Conservation (phyloP, 1,139 yeast genomes). For the Scheffersomyces illinoinensis region DNA sequence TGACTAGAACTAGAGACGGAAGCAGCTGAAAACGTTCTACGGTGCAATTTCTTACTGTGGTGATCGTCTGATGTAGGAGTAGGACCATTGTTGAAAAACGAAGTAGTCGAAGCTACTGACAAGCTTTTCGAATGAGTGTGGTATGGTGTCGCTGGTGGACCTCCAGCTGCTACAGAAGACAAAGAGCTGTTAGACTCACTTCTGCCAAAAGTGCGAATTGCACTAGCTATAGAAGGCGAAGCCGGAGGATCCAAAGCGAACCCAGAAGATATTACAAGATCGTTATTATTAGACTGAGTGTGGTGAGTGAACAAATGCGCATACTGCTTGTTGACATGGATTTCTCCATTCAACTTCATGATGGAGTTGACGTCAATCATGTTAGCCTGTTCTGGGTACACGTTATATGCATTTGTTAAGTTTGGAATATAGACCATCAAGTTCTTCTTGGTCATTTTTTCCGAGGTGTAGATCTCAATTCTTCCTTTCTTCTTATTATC, state of each 20-base stretch:
- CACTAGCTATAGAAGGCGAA: conserved; percentile 1
- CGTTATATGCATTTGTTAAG: conserved; percentile 44
- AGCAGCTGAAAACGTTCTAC: conserved; percentile 5
- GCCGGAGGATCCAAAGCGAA: background rate
- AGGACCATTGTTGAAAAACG: conserved; percentile 17
- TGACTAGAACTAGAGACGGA: conserved; percentile 4
- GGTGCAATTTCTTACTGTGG: background rate
- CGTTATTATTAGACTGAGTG: background rate
- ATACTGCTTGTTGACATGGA: conserved; percentile 44
- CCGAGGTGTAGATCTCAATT: conserved; percentile 50
- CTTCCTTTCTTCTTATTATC: conserved; percentile 42
- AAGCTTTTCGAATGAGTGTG: conserved; percentile 5
- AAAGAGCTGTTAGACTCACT: conserved; percentile 10
- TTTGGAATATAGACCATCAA: conserved; percentile 47
- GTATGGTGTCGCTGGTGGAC: background rate
- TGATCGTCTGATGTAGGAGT: conserved; percentile 4
- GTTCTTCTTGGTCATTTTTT: conserved; percentile 42
- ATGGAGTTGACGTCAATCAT: conserved; percentile 56
- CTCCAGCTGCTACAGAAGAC: conserved; percentile 5
- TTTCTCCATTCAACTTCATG: conserved; percentile 52
- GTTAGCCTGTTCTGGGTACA: conserved; percentile 55
- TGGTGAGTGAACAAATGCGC: conserved; percentile 26
- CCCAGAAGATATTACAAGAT: background rate
- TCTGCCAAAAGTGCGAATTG: conserved; percentile 6
- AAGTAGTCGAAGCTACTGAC: conserved; percentile 12